phyloP scores from a whole-genome alignment of 768 basidiomycete genomes.

The Lyophyllum semitale region DNA sequence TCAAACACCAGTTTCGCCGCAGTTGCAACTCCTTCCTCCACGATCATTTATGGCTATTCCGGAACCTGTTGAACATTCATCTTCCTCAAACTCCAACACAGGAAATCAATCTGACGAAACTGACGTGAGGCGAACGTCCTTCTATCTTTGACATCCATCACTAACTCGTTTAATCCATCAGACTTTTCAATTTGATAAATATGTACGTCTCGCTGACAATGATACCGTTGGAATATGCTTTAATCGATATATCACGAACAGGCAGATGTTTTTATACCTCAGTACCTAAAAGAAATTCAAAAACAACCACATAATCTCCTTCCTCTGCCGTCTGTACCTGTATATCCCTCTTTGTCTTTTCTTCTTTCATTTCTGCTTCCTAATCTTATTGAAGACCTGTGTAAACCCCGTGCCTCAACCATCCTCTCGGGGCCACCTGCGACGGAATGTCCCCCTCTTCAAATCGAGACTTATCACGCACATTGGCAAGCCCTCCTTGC shows the following conservation, averaged over 20 bases:
- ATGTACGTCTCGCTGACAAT: conserved; percentile 30
- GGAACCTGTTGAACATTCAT: conserved; percentile 2
- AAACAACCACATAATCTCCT: conserved; percentile 42
- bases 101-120: conserved; percentile 13
- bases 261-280: conserved; percentile 51
- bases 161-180: conserved; percentile 5
- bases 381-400: conserved; percentile 32
- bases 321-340: conserved; percentile 41
- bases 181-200: conserved; percentile 43
- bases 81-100: neutral
- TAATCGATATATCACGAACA: conserved; percentile 19
- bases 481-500: conserved; percentile 46
- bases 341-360: conserved; percentile 45
- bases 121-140: neutral
- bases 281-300: conserved; percentile 52
- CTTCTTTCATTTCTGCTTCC: conserved; percentile 41
- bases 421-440: conserved; percentile 31
- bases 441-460: conserved; percentile 26
- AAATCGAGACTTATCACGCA: conserved; percentile 31
- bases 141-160: neutral
- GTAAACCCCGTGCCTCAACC: conserved; percentile 21
- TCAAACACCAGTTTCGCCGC: conserved; percentile 6
- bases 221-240: neutral
- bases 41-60: conserved; percentile 15
- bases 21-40: conserved; percentile 20